phyloP scores from a whole-genome alignment of 768 basidiomycete species.

The Phaeotremella skinneri region DNA sequence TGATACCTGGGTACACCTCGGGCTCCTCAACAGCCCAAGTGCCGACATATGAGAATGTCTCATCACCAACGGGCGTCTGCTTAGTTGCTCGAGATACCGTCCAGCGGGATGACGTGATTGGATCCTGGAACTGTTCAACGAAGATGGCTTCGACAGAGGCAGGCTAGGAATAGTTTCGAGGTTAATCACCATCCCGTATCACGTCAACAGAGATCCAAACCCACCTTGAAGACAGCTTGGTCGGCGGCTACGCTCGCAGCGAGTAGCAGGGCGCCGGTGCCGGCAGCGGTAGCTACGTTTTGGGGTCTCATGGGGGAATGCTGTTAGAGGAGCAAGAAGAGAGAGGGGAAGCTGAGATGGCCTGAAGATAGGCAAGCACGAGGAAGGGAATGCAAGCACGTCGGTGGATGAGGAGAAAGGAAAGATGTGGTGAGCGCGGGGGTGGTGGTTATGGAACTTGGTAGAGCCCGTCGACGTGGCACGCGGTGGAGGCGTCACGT shows the following conservation, averaged over 20 bases:
- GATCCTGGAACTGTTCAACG: conserved; percentile 91
- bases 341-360: not conserved
- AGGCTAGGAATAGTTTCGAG: conserved; percentile 56
- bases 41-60: conserved; percentile 96
- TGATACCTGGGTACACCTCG: conserved; percentile 64
- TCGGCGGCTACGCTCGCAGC: conserved; percentile 35
- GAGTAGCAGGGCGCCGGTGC: conserved; percentile 36
- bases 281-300: conserved; percentile 35
- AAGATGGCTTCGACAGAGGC: conserved; percentile 81
- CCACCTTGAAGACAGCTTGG: conserved; percentile 38
- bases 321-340: conserved; percentile 4
- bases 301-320: conserved; percentile 37
- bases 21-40: conserved; percentile 95
- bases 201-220: conserved; percentile 5
- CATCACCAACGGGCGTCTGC: conserved; percentile 91
- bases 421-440: not conserved
- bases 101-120: conserved; percentile 83
- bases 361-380: not conserved
- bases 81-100: conserved; percentile 95
- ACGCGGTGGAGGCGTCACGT: not conserved
- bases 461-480: not conserved
- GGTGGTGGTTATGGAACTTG: not conserved
- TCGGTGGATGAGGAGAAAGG: not conserved
- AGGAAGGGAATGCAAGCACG: not conserved
- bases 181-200: not conserved